Percentiles rank a stretch among this genome's conserved stretches.
These are phyloP conservation scores for Fulvia fulva DNA, from an alignment of 2,329 filamentous ascomycete genomes.

Conservation along the genomic window DNA sequence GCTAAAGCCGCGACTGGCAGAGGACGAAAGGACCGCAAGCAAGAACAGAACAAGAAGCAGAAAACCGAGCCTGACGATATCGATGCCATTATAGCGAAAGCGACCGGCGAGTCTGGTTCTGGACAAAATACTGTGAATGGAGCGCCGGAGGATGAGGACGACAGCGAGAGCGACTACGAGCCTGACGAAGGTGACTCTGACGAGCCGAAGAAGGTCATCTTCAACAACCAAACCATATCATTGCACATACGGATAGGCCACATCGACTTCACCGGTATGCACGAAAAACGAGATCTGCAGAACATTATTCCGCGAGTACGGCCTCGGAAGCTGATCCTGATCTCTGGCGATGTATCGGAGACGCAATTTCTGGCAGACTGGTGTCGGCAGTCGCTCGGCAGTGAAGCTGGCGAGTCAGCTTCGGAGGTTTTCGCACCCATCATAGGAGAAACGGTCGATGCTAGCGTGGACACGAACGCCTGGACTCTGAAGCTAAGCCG, in stretches of 20 bases:
- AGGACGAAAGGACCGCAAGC: conserved; percentile 61
- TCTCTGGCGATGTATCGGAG: conserved; percentile 74
- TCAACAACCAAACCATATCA: conserved; percentile 59
- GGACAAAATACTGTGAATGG: conserved; percentile 15
- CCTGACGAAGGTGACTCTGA: conserved; percentile 46
- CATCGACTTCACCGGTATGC: conserved; percentile 86
- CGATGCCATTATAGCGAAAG: conserved; percentile 32
- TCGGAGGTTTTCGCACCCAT: conserved; percentile 69
- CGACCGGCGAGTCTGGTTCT: conserved; percentile 22
- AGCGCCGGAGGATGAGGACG: conserved; percentile 23
- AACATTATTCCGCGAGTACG: conserved; percentile 94
- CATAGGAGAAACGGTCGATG: conserved; percentile 72
- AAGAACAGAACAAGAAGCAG: conserved; percentile 28
- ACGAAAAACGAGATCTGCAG: conserved; percentile 88
- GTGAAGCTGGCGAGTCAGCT: conserved; percentile 23
- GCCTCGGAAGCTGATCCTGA: conserved; percentile 89
- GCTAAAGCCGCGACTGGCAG: conserved; percentile 16
- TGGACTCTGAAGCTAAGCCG: conserved; percentile 93
- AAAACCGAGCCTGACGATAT: conserved; percentile 33
- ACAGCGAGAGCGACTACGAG: conserved; percentile 50
- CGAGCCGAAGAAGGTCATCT: conserved; percentile 73
- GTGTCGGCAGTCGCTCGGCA: conserved; percentile 63
- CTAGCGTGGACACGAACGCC: conserved; percentile 94
- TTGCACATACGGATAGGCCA: conserved; percentile 76
- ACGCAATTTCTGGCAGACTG: conserved; percentile 74